phyloP scores from a whole-genome alignment of 2,329 filamentous ascomycete genomes.

The Cladophialophora bantiana region DNA sequence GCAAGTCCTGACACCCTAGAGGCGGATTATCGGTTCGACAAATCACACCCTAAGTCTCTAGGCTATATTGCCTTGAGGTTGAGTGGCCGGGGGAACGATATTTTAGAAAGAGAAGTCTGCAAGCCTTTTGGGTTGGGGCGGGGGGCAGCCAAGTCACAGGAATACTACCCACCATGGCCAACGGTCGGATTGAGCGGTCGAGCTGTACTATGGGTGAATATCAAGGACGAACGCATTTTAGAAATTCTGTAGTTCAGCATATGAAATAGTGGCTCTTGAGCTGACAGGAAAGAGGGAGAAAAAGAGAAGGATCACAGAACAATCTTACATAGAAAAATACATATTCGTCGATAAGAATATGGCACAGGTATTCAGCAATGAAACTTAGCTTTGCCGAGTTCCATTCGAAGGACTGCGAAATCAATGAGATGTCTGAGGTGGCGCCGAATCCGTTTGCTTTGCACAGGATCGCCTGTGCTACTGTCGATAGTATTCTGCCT shows the following conservation, averaged over 20 bases:
- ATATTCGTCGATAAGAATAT: neutral
- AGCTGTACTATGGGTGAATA: neutral
- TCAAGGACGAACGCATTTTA: neutral
- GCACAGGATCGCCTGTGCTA: neutral
- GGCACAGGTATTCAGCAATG: neutral
- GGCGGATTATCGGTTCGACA: neutral
- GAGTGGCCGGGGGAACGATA: neutral
- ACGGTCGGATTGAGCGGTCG: neutral
- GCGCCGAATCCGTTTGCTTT: neutral
- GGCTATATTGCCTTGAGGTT: neutral
- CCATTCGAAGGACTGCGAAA: neutral
- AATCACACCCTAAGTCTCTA: neutral
- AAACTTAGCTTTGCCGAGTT: neutral
- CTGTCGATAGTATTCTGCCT: neutral
- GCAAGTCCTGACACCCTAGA: neutral
- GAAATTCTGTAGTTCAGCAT: no score
- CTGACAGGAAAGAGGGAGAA: neutral
- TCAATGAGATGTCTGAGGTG: neutral
- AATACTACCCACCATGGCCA: neutral
- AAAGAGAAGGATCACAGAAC: neutral
- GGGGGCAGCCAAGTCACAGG: neutral
- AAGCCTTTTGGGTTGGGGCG: neutral
- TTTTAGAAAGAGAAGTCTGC: neutral
- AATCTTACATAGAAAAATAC: neutral
- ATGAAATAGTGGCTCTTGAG: neutral